Percentiles rank a stretch among this genome's conserved stretches.
phyloP scores from a whole-genome alignment of 139 green algal genomes.

The Pseudopediastrum boryanum region DNA sequence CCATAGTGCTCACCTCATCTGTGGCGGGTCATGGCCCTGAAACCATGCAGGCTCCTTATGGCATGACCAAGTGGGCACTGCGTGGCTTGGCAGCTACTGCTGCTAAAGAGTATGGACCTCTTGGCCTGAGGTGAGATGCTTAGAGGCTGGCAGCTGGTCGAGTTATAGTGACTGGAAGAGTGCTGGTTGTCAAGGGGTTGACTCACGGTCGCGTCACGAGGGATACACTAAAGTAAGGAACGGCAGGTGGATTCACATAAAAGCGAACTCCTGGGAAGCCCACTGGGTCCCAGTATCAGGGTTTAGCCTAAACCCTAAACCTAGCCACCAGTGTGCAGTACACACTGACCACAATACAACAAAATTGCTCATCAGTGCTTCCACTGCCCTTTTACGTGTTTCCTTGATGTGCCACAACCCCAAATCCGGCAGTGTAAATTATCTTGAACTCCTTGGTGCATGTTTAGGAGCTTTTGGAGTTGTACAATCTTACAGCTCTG shows the following conservation, averaged over 20 bases:
- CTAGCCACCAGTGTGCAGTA: no score
- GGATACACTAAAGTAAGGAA: no score
- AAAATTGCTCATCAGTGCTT: no score
- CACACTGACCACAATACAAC: no score
- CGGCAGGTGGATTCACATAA: no score
- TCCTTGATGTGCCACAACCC: not conserved
- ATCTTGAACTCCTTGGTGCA: not conserved
- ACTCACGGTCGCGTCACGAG: no score
- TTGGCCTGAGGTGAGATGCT: conserved; percentile 11
- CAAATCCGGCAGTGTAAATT: not conserved
- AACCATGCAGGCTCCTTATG: conserved; percentile 6
- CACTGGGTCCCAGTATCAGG: no score
- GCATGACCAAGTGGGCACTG: conserved; percentile 8
- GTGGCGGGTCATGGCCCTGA: not conserved
- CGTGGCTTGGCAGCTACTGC: conserved; percentile 6
- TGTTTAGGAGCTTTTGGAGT: not conserved
- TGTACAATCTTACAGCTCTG: not conserved
- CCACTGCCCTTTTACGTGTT: no score
- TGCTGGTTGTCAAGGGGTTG: no score
- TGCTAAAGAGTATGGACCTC: conserved; percentile 20
- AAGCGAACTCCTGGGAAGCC: no score
- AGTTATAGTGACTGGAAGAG: not conserved
- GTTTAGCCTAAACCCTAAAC: no score
- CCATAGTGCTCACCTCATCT: conserved; percentile 19
- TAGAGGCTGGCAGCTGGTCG: not conserved